These are phyloP conservation scores for Pulchroboletus neoregius DNA, from an alignment of 1,284 basidiomycete genomes.

Conservation along the genomic window DNA sequence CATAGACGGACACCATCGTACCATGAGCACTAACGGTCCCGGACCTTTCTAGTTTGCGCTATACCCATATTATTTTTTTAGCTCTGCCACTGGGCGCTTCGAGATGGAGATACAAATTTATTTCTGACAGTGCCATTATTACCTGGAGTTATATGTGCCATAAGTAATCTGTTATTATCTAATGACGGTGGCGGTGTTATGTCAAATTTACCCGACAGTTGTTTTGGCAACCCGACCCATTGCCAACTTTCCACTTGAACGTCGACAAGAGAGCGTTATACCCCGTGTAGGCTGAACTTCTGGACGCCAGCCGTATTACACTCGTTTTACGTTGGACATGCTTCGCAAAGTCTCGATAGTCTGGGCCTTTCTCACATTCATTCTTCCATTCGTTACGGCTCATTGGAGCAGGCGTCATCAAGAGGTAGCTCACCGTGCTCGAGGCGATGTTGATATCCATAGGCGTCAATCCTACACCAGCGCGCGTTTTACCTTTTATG, in stretches of 20 bases:
- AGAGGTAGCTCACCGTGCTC: slow-evolving; percentile 42
- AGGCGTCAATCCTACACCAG: slow-evolving; percentile 33
- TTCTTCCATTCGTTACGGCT: slow-evolving; percentile 39
- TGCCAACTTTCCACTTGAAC: neutral
- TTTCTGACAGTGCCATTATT: slow-evolving; percentile 9
- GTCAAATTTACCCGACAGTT: neutral
- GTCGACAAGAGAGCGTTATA: neutral
- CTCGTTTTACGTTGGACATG: slow-evolving; percentile 26
- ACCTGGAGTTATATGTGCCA: slow-evolving; percentile 20
- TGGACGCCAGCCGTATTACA: slow-evolving; percentile 15
- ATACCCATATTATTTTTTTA: slow-evolving; percentile 30
- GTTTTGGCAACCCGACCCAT: slow-evolving; percentile 18
- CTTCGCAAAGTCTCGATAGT: slow-evolving; percentile 12
- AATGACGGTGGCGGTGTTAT: slow-evolving; percentile 17
- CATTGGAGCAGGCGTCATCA: slow-evolving; percentile 39
- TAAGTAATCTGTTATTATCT: slow-evolving; percentile 5
- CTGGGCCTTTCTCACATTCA: slow-evolving; percentile 30
- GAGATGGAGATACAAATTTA: slow-evolving; percentile 6
- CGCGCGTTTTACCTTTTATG: slow-evolving; percentile 50
- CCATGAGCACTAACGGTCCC: slow-evolving; percentile 21
- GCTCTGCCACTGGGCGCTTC: no score
- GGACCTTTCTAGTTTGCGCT: slow-evolving; percentile 17
- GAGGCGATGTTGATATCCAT: slow-evolving; percentile 37
- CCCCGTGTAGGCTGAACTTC: slow-evolving; percentile 9
- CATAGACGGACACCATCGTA: slow-evolving; percentile 19